Evolutionary conservation across 306 rosid species (phyloP).

Genomic region (Corylus avellana): DNA sequence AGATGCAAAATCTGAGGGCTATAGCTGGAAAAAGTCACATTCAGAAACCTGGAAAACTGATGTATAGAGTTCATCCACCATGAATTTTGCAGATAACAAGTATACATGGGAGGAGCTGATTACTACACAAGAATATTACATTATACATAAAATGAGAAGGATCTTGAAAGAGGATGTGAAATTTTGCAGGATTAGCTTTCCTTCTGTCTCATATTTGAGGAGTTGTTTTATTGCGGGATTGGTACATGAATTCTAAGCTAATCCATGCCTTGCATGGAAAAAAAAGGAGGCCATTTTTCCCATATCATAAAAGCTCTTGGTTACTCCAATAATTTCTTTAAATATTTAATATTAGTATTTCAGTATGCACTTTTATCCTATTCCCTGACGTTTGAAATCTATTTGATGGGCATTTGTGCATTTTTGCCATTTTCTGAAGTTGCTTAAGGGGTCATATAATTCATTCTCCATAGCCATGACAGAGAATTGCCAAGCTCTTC

Average conservation of each 20-base stretch:
- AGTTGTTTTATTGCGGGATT: constrained; percentile 24
- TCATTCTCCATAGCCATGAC: neutral
- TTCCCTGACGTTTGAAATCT: neutral
- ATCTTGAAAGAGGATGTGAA: constrained; percentile 54
- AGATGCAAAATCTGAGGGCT: constrained; percentile 77
- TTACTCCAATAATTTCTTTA: neutral
- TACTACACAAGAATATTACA: constrained; percentile 47
- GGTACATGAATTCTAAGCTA: constrained; percentile 36
- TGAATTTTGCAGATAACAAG: constrained; percentile 79
- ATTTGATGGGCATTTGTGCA: neutral
- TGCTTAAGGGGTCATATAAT: too few relatives aligned
- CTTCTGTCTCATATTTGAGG: constrained; percentile 47
- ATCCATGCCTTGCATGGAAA: constrained; percentile 31
- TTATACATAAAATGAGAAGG: constrained; percentile 49
- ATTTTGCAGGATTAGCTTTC: constrained; percentile 69
- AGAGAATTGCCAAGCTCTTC: neutral
- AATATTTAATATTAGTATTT: neutral
- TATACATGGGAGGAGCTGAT: constrained; percentile 62
- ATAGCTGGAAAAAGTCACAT: constrained; percentile 67
- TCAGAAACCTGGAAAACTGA: constrained; percentile 52
- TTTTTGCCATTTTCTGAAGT: neutral
- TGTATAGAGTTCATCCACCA: constrained; percentile 75
- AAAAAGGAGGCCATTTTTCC: constrained; percentile 28
- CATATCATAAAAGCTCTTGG: constrained; percentile 26
- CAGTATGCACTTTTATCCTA: neutral